These are phyloP conservation scores for Calocera cornea DNA, from an alignment of 768 basidiomycete species.

Conservation along the genomic window DNA sequence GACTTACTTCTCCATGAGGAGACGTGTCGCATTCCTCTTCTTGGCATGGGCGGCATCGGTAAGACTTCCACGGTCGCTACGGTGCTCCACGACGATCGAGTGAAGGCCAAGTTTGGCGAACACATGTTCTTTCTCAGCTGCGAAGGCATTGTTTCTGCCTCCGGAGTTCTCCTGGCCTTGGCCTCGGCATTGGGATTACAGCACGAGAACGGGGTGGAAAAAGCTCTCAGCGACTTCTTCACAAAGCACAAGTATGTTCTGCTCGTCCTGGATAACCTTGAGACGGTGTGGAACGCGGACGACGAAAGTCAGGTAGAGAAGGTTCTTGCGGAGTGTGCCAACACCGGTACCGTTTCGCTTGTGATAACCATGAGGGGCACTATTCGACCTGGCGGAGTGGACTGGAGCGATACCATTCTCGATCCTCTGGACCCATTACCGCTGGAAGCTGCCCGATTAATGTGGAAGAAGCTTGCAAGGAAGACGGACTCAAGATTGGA, in stretches of 20 bases:
- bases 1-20: not conserved
- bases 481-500: no score
- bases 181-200: constrained; percentile 18
- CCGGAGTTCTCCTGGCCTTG: constrained; percentile 20
- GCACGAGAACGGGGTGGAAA: not conserved
- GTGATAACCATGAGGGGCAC: no score
- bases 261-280: no score
- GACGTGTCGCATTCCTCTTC: constrained; percentile 12
- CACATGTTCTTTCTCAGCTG: constrained; percentile 27
- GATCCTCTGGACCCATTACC: constrained; percentile 17
- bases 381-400: no score
- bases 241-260: no score
- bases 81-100: constrained; percentile 19
- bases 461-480: no score
- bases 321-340: no score
- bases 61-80: constrained; percentile 29
- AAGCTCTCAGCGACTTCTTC: no score
- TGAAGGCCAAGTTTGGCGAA: constrained; percentile 18
- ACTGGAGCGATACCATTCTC: constrained; percentile 15
- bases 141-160: constrained; percentile 20
- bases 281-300: no score
- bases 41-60: constrained; percentile 28
- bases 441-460: constrained; percentile 14
- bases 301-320: no score
- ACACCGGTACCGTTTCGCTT: no score